These are phyloP conservation scores for Gyrodon lividus DNA, from an alignment of 768 basidiomycete genomes.

Conservation along the genomic window DNA sequence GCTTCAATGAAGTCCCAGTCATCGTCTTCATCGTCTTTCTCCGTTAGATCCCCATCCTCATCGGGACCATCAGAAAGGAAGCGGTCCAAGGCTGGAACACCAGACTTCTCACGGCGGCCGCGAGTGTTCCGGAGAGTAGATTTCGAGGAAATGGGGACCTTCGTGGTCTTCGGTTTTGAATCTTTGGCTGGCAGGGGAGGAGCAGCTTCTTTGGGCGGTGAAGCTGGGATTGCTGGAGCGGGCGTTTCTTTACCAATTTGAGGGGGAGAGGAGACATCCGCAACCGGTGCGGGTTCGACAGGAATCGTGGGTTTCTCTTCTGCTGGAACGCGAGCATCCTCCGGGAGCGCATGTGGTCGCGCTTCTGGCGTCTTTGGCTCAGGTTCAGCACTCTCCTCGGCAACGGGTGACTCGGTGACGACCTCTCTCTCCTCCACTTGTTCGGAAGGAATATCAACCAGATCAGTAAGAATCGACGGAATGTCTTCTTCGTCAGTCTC, in stretches of 20 bases:
- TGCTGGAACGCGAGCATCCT: slow-evolving; percentile 16
- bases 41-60: slow-evolving; percentile 41
- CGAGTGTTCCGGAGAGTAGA: slow-evolving; percentile 32
- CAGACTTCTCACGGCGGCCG: slow-evolving; percentile 75
- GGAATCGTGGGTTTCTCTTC: slow-evolving; percentile 8
- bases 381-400: slow-evolving; percentile 41
- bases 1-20: slow-evolving; percentile 92
- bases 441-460: slow-evolving; percentile 20
- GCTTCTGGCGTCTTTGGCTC: slow-evolving; percentile 82
- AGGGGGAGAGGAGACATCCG: slow-evolving; percentile 17
- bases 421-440: slow-evolving; percentile 29
- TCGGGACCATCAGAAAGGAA: slow-evolving; percentile 57
- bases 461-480: slow-evolving; percentile 21
- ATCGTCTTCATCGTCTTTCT: slow-evolving; percentile 63
- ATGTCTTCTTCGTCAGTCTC: slow-evolving; percentile 40
- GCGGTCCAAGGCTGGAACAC: slow-evolving; percentile 76
- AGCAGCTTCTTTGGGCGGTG: slow-evolving; percentile 19
- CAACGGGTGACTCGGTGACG: slow-evolving; percentile 36
- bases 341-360: slow-evolving; percentile 38
- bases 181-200: slow-evolving; percentile 35
- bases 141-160: slow-evolving; percentile 15
- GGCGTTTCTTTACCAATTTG: slow-evolving; percentile 13
- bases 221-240: not conserved
- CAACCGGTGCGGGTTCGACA: slow-evolving; percentile 17
- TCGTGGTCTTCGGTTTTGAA: slow-evolving; percentile 27